phyloP scores from a whole-genome alignment of 345 rosid genomes.

The Syzygium jambos region DNA sequence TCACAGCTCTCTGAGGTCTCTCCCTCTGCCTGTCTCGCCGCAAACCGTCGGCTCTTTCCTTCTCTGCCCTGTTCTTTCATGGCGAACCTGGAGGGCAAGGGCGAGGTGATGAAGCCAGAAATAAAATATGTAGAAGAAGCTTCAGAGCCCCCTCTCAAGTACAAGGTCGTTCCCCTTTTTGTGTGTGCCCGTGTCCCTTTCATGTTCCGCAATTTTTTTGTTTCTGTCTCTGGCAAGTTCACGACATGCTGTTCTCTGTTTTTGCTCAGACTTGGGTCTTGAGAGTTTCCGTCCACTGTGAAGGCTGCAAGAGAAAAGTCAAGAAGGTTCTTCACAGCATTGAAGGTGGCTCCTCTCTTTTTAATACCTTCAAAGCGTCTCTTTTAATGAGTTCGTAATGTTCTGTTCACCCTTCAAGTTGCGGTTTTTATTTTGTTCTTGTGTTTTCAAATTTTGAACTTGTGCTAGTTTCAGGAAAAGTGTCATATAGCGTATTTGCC shows the following conservation, averaged over 20 bases:
- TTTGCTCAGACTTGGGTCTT: constrained; percentile 40
- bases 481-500: neutral
- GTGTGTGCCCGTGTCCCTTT: neutral
- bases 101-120: constrained; percentile 23
- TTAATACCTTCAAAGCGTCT: neutral
- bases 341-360: constrained; percentile 34
- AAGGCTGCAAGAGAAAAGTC: constrained; percentile 81
- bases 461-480: neutral
- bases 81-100: constrained; percentile 19
- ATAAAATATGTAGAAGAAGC: constrained; percentile 5
- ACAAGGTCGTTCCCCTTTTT: constrained; percentile 32
- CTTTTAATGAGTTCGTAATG: neutral
- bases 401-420: neutral
- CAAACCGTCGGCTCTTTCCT: neutral
- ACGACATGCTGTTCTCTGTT: neutral
- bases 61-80: neutral
- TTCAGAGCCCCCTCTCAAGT: constrained; percentile 35
- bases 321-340: constrained; percentile 53
- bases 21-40: neutral
- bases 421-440: neutral
- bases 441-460: neutral
- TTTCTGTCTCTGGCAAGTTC: neutral
- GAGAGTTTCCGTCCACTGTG: constrained; percentile 76
- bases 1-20: neutral
- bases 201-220: neutral